Evolutionary conservation across 1,139 yeast genomes (phyloP), one percentile per base, ranked within the genome.

Genomic region (Hansenula sp.): DNA sequence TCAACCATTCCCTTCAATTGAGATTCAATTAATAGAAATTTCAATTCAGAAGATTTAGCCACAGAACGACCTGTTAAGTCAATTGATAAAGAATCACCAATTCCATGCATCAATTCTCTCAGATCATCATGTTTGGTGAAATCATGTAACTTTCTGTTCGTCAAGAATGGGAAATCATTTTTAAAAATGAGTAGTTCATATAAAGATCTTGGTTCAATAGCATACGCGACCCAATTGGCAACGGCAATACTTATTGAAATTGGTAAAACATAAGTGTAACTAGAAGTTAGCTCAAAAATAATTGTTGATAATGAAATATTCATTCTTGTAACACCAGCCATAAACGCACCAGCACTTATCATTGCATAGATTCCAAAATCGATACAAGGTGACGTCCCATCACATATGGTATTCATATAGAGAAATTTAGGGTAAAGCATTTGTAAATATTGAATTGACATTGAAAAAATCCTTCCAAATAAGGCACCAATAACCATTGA

Each of bases 291-390:
- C 54, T 79, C 86, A 58, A 80, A 79, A 46, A 79, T 58, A 41
- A 80, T 79, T 9, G 79, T 78, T 1, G 81, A 83, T 38, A 79
- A 60, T 1, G 85, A 77, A 36, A 80, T 76, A 46, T 79, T 79
- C 86, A 79, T 80, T 48, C 85, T 65, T 1, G 86, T 80, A 4
- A 79, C 79, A 2, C 86, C 86, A 0, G 85, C 86, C 81, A 79
- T 77, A 49, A 79, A 79, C 1, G 85, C 81, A 4, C 85, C 86
- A 0, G 85, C 85, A 10, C 81, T 76, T 2, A 79, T 79, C 79
- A 79, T 77, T 4, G 84, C 75, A 58, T 80, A 79, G n/a, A 79
- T 76, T 0, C 85, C 86, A 46, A 78, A 66, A 48, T 74, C 79
- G n/a, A 74, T 66, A 58, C 77, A 48, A 9, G 62, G 49, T 24